A percentile compares a stretch with the other conserved stretches of the same genome.
phyloP scores from a whole-genome alignment of 1,284 basidiomycete genomes.

The Moesziomyces parantarcticus region DNA sequence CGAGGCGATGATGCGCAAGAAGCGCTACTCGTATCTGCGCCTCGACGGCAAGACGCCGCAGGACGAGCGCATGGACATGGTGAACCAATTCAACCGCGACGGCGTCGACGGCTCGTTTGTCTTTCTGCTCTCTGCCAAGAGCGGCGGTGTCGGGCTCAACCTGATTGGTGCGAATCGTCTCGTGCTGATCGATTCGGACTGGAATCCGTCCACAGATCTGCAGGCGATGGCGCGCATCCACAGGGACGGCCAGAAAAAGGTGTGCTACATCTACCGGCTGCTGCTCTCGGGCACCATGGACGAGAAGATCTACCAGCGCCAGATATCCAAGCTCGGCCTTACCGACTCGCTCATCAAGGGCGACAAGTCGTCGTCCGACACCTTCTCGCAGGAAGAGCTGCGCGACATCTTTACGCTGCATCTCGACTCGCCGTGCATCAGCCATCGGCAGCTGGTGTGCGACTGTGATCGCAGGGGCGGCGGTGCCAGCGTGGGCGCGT shows the following conservation, averaged over 20 bases:
- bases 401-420: conserved; percentile 90
- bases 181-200: conserved; percentile 87
- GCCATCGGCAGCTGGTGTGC: conserved; percentile 75
- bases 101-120: conserved; percentile 71
- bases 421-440: conserved; percentile 83
- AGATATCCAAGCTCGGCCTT: conserved; percentile 93
- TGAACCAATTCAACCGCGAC: conserved; percentile 59
- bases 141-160: conserved; percentile 98
- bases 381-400: conserved; percentile 62
- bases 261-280: conserved; percentile 88
- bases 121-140: conserved; percentile 94
- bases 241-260: conserved; percentile 87
- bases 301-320: conserved; percentile 74
- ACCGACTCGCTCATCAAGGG: conserved; percentile 71
- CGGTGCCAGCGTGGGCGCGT: not conserved
- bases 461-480: conserved; percentile 59
- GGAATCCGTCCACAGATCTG: conserved; percentile 86
- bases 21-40: conserved; percentile 81
- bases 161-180: conserved; percentile 96
- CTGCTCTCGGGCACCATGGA: conserved; percentile 70
- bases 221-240: conserved; percentile 95
- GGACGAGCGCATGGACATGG: conserved; percentile 50
- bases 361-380: conserved; percentile 50
- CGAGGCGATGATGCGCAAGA: conserved; percentile 83
- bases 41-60: conserved; percentile 77